A percentile compares a stretch with the other conserved stretches of the same genome.
phyloP scores from a whole-genome alignment of 2,329 filamentous ascomycete genomes.

The Colletotrichum brevisporum region DNA sequence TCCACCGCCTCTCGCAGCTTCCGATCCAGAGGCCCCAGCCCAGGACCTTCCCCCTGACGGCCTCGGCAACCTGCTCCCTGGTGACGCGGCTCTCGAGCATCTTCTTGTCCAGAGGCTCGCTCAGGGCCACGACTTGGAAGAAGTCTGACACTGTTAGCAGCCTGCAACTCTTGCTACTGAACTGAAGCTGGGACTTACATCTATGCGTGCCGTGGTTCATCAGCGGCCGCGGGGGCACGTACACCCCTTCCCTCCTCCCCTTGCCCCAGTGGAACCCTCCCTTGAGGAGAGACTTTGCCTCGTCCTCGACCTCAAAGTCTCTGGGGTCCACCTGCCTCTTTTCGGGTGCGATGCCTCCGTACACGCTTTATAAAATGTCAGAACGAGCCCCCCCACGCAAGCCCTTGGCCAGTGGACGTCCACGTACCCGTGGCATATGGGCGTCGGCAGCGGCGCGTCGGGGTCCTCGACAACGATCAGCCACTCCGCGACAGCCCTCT shows the following conservation, averaged over 20 bases:
- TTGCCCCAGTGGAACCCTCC: constrained; percentile 64
- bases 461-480: constrained; percentile 62
- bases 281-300: constrained; percentile 49
- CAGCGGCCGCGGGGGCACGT: constrained; percentile 61
- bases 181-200: constrained; percentile 50
- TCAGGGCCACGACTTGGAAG: constrained; percentile 64
- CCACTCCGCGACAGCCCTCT: constrained; percentile 56
- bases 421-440: constrained; percentile 60
- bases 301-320: constrained; percentile 55
- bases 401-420: too few species aligned
- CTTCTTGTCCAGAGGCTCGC: constrained; percentile 55
- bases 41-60: constrained; percentile 62
- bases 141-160: constrained; percentile 53
- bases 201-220: constrained; percentile 66
- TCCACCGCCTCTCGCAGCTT: constrained; percentile 58
- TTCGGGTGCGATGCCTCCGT: constrained; percentile 54
- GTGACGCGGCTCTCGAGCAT: constrained; percentile 55
- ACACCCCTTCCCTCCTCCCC: constrained; percentile 56
- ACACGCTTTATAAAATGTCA: constrained; percentile 46
- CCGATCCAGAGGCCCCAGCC: constrained; percentile 66
- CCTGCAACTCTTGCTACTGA: background rate
- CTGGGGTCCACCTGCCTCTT: constrained; percentile 50
- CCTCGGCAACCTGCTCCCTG: constrained; percentile 57
- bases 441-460: constrained; percentile 59
- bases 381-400: background rate